Evolutionary conservation across 257 asterid genomes (phyloP), one percentile per base, ranked within the genome.

Genomic region (Fraxinus cuspidata): DNA sequence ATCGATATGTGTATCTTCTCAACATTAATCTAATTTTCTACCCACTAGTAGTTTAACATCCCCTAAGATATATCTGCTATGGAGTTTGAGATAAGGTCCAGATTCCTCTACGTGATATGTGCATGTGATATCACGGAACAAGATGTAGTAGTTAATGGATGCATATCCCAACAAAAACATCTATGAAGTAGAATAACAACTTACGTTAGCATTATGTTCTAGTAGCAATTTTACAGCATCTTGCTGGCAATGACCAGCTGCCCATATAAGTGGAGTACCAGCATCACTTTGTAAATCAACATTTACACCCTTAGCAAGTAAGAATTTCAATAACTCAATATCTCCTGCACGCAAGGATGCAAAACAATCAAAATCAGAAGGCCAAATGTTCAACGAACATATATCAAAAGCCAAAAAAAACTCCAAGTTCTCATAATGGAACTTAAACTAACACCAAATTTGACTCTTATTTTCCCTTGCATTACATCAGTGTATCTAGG

Each of bases 231-330:
- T 84, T 68, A 96, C 97, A 73, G 98, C 87, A 69, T 93, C 96
- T 83, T 73, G 85, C 81, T 96, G 97, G 79, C 86, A 93, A 71
- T 90, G 94, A 81, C 99, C 98, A 65, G 98, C 97, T 81, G 99
- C 99, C 99, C 98, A 96, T 72, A 96, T 80, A 71, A 96, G 97
- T 18, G 99, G 97, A 74, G 92, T 87, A 69, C 99, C 99, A 31
- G 91, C 94, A 84, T 92, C 97, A 87, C 99, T 91, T 88, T 89
- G 94, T 67, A 87, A 83, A 79, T 96, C 87, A 84, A 89, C 97
- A 88, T 87, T 75, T 74, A 89, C 84, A 29, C 88, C 92, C 87
- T 89, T 88, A 40, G 88, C 77, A 53, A 96, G 88, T 77, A 96
- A 84, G 80, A 86, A 78, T 70, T 82, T 86, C 84, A 93, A 84